These are phyloP conservation scores for Plasmodium adleri DNA, from an alignment of 169 alveolate genomes.

Conservation along the genomic window DNA sequence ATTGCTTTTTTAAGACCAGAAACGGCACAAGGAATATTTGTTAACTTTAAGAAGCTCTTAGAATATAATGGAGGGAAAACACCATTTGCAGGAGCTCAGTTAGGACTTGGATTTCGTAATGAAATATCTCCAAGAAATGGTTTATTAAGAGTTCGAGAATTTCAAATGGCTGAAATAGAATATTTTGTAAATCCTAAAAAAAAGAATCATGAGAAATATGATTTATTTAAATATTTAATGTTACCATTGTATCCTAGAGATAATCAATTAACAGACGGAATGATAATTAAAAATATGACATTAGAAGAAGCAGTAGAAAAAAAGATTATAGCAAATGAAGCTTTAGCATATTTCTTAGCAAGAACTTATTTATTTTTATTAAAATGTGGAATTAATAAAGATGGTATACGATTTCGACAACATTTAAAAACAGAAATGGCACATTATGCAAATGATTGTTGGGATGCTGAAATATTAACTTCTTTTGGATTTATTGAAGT, in stretches of 20 bases:
- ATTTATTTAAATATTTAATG: constrained; percentile 84
- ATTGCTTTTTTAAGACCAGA: constrained; percentile 97
- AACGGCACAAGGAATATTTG: constrained; percentile 99
- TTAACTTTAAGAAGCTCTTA: constrained; percentile 93
- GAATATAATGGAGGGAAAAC: constrained; percentile 96
- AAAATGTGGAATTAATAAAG: constrained; percentile 92
- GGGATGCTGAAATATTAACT: constrained; percentile 98
- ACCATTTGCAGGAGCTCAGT: constrained; percentile 98
- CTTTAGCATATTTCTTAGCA: constrained; percentile 97
- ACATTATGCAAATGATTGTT: constrained; percentile 99
- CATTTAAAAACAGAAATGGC: constrained; percentile 98
- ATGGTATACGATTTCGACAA: constrained; percentile 96
- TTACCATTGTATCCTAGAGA: constrained; percentile 93
- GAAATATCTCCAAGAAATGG: constrained; percentile 99
- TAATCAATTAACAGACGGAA: constrained; percentile 83
- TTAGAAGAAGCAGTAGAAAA: constrained; percentile 94
- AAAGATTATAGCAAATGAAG: constrained; percentile 93
- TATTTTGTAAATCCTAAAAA: constrained; percentile 96
- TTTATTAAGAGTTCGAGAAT: constrained; percentile 97
- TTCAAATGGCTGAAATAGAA: constrained; percentile 99
- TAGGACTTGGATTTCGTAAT: constrained; percentile 98
- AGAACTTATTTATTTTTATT: constrained; percentile 94
- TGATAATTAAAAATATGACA: constrained; percentile 81
- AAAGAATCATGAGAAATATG: constrained; percentile 92
- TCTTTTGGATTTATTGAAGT: constrained; percentile 98